These are phyloP conservation scores for Caloboletus inedulis DNA, from an alignment of 1,284 basidiomycete species.

Conservation along the genomic window DNA sequence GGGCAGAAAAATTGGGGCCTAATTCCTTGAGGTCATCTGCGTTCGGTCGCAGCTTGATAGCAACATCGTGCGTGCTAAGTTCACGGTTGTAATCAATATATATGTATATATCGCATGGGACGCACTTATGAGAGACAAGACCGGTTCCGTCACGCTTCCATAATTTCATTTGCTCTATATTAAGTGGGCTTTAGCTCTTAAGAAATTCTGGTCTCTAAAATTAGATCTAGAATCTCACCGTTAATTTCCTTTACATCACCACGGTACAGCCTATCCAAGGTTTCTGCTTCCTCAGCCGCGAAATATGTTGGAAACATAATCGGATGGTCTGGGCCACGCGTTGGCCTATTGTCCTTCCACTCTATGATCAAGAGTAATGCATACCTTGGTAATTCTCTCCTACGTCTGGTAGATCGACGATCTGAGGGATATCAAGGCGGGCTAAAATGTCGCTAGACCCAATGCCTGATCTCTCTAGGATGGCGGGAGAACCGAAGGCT, in stretches of 20 bases:
- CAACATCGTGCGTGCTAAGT: constrained; percentile 42
- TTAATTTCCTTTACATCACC: constrained; percentile 36
- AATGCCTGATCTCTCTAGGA: constrained; percentile 26
- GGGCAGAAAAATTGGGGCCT: constrained; percentile 41
- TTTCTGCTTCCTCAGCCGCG: constrained; percentile 40
- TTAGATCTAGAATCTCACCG: constrained; percentile 26
- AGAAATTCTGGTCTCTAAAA: not conserved
- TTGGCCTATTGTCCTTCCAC: not conserved
- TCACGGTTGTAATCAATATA: not conserved
- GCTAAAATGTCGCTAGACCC: constrained; percentile 16
- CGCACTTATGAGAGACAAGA: constrained; percentile 48
- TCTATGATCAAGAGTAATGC: not conserved
- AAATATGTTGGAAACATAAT: constrained; percentile 37
- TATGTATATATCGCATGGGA: not conserved
- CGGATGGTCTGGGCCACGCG: constrained; percentile 43
- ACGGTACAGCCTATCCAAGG: constrained; percentile 42
- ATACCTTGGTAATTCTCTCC: constrained; percentile 52
- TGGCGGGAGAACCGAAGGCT: constrained; percentile 22
- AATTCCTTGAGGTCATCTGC: constrained; percentile 42
- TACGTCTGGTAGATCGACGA: constrained; percentile 53
- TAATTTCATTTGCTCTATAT: constrained; percentile 39
- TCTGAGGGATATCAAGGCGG: constrained; percentile 10
- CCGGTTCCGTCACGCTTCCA: constrained; percentile 47
- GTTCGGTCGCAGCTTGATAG: constrained; percentile 48
- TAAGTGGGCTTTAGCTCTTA: not conserved